These are phyloP conservation scores for Penicillium atrosanguineum DNA, from an alignment of 495 filamentous ascomycete species.

Conservation along the genomic window DNA sequence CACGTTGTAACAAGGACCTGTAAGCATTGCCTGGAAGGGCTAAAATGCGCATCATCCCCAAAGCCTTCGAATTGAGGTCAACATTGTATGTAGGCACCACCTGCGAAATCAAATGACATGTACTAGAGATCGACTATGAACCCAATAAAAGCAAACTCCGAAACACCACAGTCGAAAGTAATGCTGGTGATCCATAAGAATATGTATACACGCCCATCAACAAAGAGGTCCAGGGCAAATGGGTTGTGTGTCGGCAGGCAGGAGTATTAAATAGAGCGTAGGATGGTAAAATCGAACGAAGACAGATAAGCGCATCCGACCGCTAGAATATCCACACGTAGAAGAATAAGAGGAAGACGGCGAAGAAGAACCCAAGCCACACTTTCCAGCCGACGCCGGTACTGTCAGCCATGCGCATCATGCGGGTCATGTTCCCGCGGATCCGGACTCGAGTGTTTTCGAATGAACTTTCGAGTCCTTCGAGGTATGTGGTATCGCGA, in stretches of 20 bases:
- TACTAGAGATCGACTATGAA: background rate
- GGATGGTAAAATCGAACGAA: background rate
- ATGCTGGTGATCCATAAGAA: conserved; percentile 3
- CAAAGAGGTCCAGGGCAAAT: background rate
- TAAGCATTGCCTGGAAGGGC: background rate
- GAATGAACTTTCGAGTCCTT: conserved; percentile 81
- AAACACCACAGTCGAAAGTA: conserved; percentile 10
- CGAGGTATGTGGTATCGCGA: conserved; percentile 75
- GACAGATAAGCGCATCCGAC: background rate
- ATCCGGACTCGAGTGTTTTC: conserved; percentile 77
- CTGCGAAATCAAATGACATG: background rate
- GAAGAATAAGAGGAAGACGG: conserved; percentile 75
- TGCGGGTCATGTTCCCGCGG: conserved; percentile 90
- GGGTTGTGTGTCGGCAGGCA: background rate
- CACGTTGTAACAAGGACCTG: background rate
- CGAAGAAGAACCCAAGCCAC: conserved; percentile 83
- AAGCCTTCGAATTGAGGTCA: background rate
- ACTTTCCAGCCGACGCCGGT: conserved; percentile 93
- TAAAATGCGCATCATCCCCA: background rate
- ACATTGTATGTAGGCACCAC: background rate
- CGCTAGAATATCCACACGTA: conserved; percentile 80
- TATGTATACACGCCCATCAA: background rate
- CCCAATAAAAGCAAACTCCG: background rate
- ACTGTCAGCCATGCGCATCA: conserved; percentile 91
- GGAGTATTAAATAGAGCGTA: conserved; percentile 2